Evolutionary conservation across 257 asterid species (phyloP), one percentile per base, ranked within the genome.

Genomic region (Jacaranda copaia): DNA sequence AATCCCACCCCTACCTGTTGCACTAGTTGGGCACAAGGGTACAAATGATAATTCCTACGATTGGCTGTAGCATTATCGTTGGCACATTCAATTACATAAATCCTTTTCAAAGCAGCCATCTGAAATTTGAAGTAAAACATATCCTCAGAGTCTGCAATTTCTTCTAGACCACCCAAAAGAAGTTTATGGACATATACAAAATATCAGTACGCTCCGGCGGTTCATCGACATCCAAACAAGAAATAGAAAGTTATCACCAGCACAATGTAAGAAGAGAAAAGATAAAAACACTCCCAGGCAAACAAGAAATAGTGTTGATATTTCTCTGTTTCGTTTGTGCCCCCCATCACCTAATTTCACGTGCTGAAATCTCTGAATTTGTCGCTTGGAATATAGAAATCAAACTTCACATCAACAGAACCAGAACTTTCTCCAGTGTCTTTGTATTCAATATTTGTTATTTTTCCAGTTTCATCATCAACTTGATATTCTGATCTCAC

Each of bases 361-460:
- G 55, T 43, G 20, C 68, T 55, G 55, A 66, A 66, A 76, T 65
- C 80, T 18, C 42, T 39, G 76, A 69, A 83, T 42, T 83, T 72
- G 66, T 89, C 88, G 38, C 79, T 73, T 25, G 95, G 93, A 69
- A 89, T 15, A 74, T 86, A 88, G 77, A 91, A 91, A 67, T 91
- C 97, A 3, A 91, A 91, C 80, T 81, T 91, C 52, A 91, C 97
- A 81, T 91, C 97, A 48, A 91, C 93, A 4, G 93, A 85, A 64
- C 97, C 97, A 35, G 93, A 88, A 19, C 16, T 72, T 78, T 84
- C 89, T 40, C 95, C 97, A 13, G 70, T 85, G 72, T 91, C 93
- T 78, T 79, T 86, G 74, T 89, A 89, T 77, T 91, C 96, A 2
- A 91, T 48, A 60, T 86, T 91, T 5, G 88, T 85, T 42, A 89